Conservation (phyloP, 2,329 filamentous ascomycete species). For the Ophiostoma angusticollis region DNA sequence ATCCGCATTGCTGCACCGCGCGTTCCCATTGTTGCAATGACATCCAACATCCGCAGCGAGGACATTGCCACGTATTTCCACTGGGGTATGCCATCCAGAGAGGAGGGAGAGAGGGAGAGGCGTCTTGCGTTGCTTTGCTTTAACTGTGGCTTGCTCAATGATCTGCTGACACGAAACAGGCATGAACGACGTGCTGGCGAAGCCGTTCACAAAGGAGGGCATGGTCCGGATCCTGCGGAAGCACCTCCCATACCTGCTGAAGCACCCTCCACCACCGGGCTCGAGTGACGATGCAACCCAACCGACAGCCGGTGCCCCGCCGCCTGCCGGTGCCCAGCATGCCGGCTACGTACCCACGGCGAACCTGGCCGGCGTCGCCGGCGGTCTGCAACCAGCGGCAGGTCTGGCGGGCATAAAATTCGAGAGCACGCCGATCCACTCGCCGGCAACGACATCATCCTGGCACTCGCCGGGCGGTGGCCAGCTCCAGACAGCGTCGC, state of each 20-base stretch:
- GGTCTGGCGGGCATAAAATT: slow-evolving; percentile 32
- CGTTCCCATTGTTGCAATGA: slow-evolving; percentile 94
- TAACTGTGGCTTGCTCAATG: background rate
- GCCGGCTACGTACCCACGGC: slow-evolving; percentile 14
- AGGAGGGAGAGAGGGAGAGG: too few species aligned
- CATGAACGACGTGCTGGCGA: slow-evolving; percentile 95
- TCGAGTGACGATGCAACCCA: slow-evolving; percentile 25
- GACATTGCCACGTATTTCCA: slow-evolving; percentile 97
- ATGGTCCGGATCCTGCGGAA: slow-evolving; percentile 79
- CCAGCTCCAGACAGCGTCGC: slow-evolving; percentile 37
- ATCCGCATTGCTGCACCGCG: slow-evolving; percentile 76
- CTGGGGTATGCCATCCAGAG: too few species aligned
- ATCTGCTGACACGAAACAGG: slow-evolving; percentile 37
- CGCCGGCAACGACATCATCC: slow-evolving; percentile 33
- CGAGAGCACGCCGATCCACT: slow-evolving; percentile 42
- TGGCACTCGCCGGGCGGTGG: slow-evolving; percentile 35
- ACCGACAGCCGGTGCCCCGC: slow-evolving; percentile 5
- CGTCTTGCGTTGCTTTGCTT: slow-evolving; percentile 19
- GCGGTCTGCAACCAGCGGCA: slow-evolving; percentile 5
- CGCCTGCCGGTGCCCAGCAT: slow-evolving; percentile 5
- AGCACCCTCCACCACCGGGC: slow-evolving; percentile 36
- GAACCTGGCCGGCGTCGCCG: slow-evolving; percentile 14
- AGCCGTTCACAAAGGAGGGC: slow-evolving; percentile 85
- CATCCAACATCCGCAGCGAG: slow-evolving; percentile 90
- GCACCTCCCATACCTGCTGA: slow-evolving; percentile 73